These are phyloP conservation scores for Ceraceosorus guamensis DNA, from an alignment of 1,284 basidiomycete genomes.

Conservation along the genomic window DNA sequence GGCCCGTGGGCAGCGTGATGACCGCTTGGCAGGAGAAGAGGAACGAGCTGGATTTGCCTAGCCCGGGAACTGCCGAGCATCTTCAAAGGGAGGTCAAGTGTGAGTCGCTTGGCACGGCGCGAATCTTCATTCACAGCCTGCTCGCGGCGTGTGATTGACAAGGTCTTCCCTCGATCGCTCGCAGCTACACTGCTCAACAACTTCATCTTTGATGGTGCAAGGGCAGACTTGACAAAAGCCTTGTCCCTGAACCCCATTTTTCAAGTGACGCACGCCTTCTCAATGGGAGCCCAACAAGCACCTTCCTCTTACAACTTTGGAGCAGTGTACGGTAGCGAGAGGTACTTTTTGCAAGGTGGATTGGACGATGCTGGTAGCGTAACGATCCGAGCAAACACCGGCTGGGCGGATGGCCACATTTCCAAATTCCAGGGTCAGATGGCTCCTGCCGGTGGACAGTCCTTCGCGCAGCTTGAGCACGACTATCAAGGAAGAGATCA, in stretches of 20 bases:
- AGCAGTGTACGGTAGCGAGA: constrained; percentile 80
- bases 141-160: constrained; percentile 1
- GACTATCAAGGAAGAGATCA: constrained; percentile 87
- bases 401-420: constrained; percentile 70
- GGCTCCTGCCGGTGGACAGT: constrained; percentile 42
- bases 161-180: constrained; percentile 1
- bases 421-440: constrained; percentile 88
- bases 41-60: constrained; percentile 34
- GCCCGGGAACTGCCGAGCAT: constrained; percentile 43
- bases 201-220: constrained; percentile 91
- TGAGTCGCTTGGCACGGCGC: constrained; percentile 48
- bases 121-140: constrained; percentile 3
- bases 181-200: constrained; percentile 83
- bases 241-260: constrained; percentile 89
- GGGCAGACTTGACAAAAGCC: constrained; percentile 91
- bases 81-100: constrained; percentile 51
- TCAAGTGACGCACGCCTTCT: constrained; percentile 95
- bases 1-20: constrained; percentile 24
- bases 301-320: constrained; percentile 81
- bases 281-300: constrained; percentile 58
- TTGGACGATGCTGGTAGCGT: constrained; percentile 88
- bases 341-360: constrained; percentile 85
- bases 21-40: constrained; percentile 27
- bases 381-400: constrained; percentile 80
- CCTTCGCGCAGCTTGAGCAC: constrained; percentile 74